These are phyloP conservation scores for Mucor ambiguus DNA, from an alignment of 371 early-diverging fungal species.

Conservation along the genomic window DNA sequence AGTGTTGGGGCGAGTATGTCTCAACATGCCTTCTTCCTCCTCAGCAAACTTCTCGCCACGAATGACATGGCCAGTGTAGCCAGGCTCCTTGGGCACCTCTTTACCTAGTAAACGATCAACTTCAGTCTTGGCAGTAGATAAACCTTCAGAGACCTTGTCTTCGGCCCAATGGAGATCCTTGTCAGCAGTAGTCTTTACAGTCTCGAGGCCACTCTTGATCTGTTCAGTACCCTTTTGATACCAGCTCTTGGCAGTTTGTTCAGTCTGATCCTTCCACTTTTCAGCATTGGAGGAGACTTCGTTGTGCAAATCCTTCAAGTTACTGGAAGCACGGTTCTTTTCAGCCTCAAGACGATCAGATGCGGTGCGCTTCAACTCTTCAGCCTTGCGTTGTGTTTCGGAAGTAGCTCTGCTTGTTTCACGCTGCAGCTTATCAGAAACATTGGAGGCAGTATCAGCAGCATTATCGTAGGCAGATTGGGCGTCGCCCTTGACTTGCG, in stretches of 20 bases:
- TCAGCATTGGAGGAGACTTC: slow-evolving; percentile 14
- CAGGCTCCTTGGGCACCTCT: not conserved
- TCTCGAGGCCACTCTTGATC: slow-evolving; percentile 6
- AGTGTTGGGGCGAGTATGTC: slow-evolving; percentile 20
- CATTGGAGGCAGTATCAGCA: slow-evolving; percentile 10
- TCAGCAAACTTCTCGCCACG: slow-evolving; percentile 38
- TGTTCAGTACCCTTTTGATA: slow-evolving; percentile 22
- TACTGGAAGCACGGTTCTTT: slow-evolving; percentile 6
- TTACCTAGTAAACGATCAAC: slow-evolving; percentile 12
- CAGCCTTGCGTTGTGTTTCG: slow-evolving; percentile 5
- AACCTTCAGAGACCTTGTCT: slow-evolving; percentile 16
- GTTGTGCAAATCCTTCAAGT: not conserved
- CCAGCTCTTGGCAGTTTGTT: slow-evolving; percentile 20
- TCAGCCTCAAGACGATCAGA: slow-evolving; percentile 5
- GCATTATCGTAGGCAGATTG: slow-evolving; percentile 7
- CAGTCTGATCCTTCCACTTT: slow-evolving; percentile 14
- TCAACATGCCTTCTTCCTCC: slow-evolving; percentile 32
- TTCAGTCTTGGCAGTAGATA: slow-evolving; percentile 20
- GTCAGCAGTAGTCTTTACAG: slow-evolving; percentile 14
- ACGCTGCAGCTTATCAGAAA: slow-evolving; percentile 12
- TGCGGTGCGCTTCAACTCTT: slow-evolving; percentile 11
- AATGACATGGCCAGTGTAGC: slow-evolving; percentile 13
- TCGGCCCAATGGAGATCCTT: slow-evolving; percentile 24
- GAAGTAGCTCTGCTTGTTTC: slow-evolving; percentile 15
- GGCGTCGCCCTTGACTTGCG: slow-evolving; percentile 15